Evolutionary conservation across 345 rosid genomes (phyloP).

Genomic region (Gossypium stocksii): DNA sequence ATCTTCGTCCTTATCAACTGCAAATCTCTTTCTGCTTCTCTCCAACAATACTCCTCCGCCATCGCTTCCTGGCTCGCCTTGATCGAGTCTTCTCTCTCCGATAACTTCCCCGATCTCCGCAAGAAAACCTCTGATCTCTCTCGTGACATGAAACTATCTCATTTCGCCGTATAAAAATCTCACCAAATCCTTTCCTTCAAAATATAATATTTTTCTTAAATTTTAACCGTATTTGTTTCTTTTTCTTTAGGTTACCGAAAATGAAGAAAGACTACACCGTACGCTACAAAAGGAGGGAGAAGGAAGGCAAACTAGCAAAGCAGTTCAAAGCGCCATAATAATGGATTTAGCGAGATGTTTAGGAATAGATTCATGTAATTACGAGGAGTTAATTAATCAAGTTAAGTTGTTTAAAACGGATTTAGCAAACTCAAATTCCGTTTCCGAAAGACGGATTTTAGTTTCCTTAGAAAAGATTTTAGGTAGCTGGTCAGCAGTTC

Average conservation of each 20-base stretch:
- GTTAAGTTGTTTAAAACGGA: constrained; percentile 30
- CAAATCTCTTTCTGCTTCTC: constrained; percentile 24
- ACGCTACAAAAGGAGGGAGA: constrained; percentile 35
- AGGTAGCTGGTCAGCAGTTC: constrained; percentile 22
- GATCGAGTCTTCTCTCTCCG: constrained; percentile 27
- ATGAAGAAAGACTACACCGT: constrained; percentile 34
- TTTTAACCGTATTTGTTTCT: not conserved
- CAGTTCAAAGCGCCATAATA: constrained; percentile 36
- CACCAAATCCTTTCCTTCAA: not conserved
- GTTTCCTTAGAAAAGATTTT: constrained; percentile 31
- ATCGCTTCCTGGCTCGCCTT: constrained; percentile 38
- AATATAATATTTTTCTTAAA: not conserved
- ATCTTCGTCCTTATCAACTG: constrained; percentile 37
- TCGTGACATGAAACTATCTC: constrained; percentile 34
- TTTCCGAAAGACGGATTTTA: constrained; percentile 25
- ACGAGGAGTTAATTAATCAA: constrained; percentile 27
- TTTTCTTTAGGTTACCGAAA: constrained; percentile 34
- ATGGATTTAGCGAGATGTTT: constrained; percentile 44
- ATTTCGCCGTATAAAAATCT: constrained; percentile 23
- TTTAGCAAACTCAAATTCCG: constrained; percentile 16
- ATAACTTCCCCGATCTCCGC: constrained; percentile 29
- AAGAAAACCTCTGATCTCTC: constrained; percentile 36
- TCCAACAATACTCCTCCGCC: constrained; percentile 25
- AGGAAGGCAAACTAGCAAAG: constrained; percentile 32
- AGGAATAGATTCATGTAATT: constrained; percentile 30